Percentiles rank a stretch among this genome's conserved stretches.
Conservation (phyloP, 1,139 yeast species). For the Zygosaccharomyces pseudobailii region DNA sequence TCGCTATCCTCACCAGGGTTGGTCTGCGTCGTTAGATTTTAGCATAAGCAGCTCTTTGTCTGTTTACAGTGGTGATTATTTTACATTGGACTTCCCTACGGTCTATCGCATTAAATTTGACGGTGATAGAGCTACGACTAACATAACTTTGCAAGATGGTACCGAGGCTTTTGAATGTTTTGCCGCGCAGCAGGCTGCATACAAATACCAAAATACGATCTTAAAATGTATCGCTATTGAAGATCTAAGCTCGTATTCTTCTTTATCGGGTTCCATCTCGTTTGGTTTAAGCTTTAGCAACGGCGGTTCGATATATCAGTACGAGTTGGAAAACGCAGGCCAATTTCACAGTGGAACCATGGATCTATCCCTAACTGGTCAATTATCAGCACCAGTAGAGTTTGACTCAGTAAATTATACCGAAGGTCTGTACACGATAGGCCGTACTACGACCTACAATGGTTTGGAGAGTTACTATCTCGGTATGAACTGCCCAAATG, state of each 20-base stretch:
- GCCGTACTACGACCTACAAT: conserved; percentile 32
- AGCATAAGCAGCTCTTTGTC: conserved; percentile 15
- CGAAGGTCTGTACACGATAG: conserved; percentile 22
- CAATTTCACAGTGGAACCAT: conserved; percentile 26
- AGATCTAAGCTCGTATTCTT: conserved; percentile 19
- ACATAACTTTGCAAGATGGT: conserved; percentile 24
- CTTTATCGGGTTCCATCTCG: conserved; percentile 29
- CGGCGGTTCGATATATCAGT: conserved; percentile 33
- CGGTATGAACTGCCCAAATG: conserved; percentile 32
- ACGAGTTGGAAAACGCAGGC: conserved; percentile 31
- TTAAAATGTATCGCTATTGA: conserved; percentile 29
- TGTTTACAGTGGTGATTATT: conserved; percentile 28
- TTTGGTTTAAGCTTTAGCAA: conserved; percentile 31
- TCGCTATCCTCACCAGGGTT: conserved; percentile 31
- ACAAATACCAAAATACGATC: conserved; percentile 24
- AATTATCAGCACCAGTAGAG: conserved; percentile 24
- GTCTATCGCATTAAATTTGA: conserved; percentile 35
- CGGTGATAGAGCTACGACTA: conserved; percentile 14
- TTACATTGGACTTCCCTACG: conserved; percentile 27
- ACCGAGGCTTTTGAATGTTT: conserved; percentile 30
- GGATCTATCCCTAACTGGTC: conserved; percentile 18
- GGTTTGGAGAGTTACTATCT: conserved; percentile 32
- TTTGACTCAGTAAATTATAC: conserved; percentile 23
- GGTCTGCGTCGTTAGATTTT: conserved; percentile 34
- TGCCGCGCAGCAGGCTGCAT: conserved; percentile 35